Base-by-base conservation (phyloP, 805 yeast species). In the Hanseniaspora nectarophila region DNA sequence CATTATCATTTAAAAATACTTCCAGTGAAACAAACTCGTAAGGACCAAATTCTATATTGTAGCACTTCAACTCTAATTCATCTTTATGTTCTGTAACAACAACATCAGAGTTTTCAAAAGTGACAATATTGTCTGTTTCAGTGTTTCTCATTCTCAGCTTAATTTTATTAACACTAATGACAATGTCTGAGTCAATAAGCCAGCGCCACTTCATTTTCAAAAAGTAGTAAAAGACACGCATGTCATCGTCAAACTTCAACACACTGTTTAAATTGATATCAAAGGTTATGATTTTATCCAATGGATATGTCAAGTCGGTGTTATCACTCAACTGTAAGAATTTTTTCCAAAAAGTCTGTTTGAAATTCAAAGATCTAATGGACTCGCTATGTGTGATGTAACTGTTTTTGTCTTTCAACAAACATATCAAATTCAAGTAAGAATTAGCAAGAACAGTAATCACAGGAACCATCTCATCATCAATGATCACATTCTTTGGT, bases 371-470 rank as follows among this genome's bases (percentile, higher is more conserved):
- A 24, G 60, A 24, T 54, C 63, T 13, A 53, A 54, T 23, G 2
- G 33, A 40, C 13, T 40, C 29, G 8, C 10, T 40, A 7, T 40
- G 18, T 9, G 18, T 5, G 23, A 40, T 15, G 10, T 24, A 26
- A 6, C 32, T 40, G 4, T 26, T 28, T 13, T 47, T 40, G 10
- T 58, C 60, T 23, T 63, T 65, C 35, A 57, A 59, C 20, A 63
- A 61, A 26, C 67, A 55, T 23, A 64, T 39, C 16, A 65, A 53
- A 54, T 65, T 60, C 35, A 66, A 54, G 49, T 60, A 61, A 29
- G 67, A 62, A 33, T 64, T 63, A 33, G 66, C 56, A 20, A 66
- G 52, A 10, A 65, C 55, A 0, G 61, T 56, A 1, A 62, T 43
- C 4, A 58, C 57, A 1, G 65, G 63, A 10, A 65, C 58, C 2